Conservation (phyloP, 176 grass and related monocot species). For the Dactylis glomerata region DNA sequence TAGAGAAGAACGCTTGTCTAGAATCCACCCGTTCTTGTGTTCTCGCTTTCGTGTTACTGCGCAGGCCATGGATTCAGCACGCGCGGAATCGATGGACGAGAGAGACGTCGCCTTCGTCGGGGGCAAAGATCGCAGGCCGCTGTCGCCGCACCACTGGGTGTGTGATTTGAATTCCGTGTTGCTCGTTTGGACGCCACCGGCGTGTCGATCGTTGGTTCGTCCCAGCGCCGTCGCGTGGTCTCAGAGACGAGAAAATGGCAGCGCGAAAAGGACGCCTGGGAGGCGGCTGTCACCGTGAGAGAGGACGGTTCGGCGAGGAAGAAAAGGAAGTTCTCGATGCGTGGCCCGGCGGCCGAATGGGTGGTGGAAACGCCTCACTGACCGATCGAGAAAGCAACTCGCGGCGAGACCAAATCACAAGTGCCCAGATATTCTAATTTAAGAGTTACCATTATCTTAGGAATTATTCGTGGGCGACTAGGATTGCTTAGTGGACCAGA, state of each 20-base stretch:
- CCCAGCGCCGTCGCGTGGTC: not conserved
- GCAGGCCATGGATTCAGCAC: not conserved
- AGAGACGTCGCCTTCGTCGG: not conserved
- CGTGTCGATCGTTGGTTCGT: conserved; percentile 7
- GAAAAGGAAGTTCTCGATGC: conserved; percentile 23
- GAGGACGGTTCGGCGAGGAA: not conserved
- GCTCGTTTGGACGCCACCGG: conserved; percentile 8
- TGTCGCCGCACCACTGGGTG: not conserved
- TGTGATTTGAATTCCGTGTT: not conserved
- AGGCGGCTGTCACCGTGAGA: not conserved
- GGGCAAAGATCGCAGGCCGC: not conserved
- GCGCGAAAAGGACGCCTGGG: not conserved
- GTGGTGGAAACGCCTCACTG: conserved; percentile 23
- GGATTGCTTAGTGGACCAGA: not conserved
- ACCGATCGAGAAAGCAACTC: conserved; percentile 2
- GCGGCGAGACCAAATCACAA: not conserved
- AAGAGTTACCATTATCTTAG: not conserved
- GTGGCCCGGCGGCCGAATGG: conserved; percentile 24
- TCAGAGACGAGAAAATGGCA: not conserved
- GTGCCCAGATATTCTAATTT: not conserved
- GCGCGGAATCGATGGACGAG: not conserved
- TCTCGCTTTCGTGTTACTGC: not conserved
- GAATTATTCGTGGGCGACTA: not conserved
- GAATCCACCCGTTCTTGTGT: not conserved
- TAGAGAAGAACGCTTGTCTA: not conserved